phyloP scores from a whole-genome alignment of 441 rosid genomes.

The Erodium chrysanthum region DNA sequence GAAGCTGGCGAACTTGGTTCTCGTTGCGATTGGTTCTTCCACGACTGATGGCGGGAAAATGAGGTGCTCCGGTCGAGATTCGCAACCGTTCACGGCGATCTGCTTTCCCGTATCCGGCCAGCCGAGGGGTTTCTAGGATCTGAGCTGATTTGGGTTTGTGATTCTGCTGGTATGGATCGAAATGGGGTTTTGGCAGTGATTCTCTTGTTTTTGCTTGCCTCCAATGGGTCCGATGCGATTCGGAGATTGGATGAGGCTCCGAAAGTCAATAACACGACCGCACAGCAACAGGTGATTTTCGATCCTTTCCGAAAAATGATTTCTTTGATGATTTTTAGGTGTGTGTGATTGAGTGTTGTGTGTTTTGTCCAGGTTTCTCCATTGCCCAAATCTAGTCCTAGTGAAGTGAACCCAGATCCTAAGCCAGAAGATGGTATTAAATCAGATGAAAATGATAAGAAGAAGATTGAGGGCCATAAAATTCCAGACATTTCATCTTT shows the following conservation, averaged over 20 bases:
- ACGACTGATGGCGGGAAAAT: slow-evolving; percentile 13
- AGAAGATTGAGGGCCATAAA: slow-evolving; percentile 14
- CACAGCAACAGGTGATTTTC: slow-evolving; percentile 28
- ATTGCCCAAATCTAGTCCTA: slow-evolving; percentile 26
- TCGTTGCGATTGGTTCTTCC: neutral
- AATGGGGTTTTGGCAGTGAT: slow-evolving; percentile 29
- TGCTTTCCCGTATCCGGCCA: neutral
- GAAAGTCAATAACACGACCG: slow-evolving; percentile 15
- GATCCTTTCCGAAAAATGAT: neutral
- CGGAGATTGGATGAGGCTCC: slow-evolving; percentile 30
- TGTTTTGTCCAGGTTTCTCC: slow-evolving; percentile 35
- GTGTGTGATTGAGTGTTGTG: neutral
- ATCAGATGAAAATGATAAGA: slow-evolving; percentile 10
- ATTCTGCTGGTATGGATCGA: slow-evolving; percentile 32
- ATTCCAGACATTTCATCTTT: slow-evolving; percentile 19
- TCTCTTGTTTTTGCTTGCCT: slow-evolving; percentile 28
- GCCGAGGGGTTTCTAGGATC: neutral
- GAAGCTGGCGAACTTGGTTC: slow-evolving; percentile 7
- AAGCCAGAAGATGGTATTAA: slow-evolving; percentile 16
- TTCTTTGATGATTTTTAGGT: neutral
- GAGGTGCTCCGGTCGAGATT: slow-evolving; percentile 19
- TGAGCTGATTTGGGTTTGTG: neutral
- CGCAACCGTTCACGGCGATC: slow-evolving; percentile 15
- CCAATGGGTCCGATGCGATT: slow-evolving; percentile 36
- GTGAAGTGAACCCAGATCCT: slow-evolving; percentile 14